Percentiles rank a stretch among this genome's conserved stretches.
Conservation (phyloP, 192 early-diverging fungal genomes). For the Linnemannia hyalina region DNA sequence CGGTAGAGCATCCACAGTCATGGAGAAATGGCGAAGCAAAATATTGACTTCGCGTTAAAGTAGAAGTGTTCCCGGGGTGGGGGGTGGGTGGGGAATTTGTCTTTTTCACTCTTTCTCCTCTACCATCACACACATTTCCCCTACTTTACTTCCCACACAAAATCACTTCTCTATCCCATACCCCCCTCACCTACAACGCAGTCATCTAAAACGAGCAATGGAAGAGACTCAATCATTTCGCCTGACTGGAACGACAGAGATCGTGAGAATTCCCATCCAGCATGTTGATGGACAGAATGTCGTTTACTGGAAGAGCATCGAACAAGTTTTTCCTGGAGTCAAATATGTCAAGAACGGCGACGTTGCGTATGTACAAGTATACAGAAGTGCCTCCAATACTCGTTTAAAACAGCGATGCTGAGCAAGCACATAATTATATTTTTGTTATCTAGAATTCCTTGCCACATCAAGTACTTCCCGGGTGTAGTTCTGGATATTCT, state of each 20-base stretch:
- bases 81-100: background rate
- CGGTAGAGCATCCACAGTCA: too few species aligned
- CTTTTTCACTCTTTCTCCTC: background rate
- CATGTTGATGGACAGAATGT: slow-evolving; percentile 17
- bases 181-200: background rate
- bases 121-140: too few species aligned
- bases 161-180: background rate
- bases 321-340: slow-evolving; percentile 25
- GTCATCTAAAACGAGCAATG: background rate
- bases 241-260: background rate
- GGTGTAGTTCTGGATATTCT: too few species aligned
- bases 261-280: background rate
- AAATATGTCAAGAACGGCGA: slow-evolving; percentile 6
- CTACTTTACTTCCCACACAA: background rate
- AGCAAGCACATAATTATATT: too few species aligned
- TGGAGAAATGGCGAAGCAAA: background rate
- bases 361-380: background rate
- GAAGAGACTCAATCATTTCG: slow-evolving; percentile 34
- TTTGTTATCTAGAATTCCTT: too few species aligned
- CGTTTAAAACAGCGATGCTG: too few species aligned
- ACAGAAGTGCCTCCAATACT: too few species aligned
- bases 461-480: too few species aligned
- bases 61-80: background rate
- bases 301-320: slow-evolving; percentile 26
- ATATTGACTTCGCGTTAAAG: background rate